Base-by-base conservation (phyloP, 2,329 filamentous ascomycete species). In the Cordyceps militaris region DNA sequence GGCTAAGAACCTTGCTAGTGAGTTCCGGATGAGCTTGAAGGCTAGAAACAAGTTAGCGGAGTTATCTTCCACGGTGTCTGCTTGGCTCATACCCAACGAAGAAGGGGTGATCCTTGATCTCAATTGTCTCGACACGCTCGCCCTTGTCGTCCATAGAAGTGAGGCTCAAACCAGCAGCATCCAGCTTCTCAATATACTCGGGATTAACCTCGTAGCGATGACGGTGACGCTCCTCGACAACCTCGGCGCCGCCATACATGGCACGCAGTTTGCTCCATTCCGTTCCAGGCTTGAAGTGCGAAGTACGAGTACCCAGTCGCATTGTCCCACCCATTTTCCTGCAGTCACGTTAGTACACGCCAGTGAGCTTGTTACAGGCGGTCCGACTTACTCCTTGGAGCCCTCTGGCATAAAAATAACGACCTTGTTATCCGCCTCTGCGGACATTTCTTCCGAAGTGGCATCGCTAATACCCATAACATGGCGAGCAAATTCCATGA, bases 171-270 rank as follows among this genome's bases (percentile, higher is more conserved):
- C 91, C 91, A 5, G 79, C 83, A 47, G 81, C 73, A 62, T 89
- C 80, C 3, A 96, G 77, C 32, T 74, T 73, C 4, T 87, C 83
- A 54, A 95, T 83, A 66, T 87, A 86, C 11, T 83, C 81, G 0
- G 91, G 91, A 74, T 96, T 96, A 63, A 96, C 89, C 75, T 96
- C 91, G 70, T 96, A 96, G 38, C 91, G 83, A 73, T 96, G 91
- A 60, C 91, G 84, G 71, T 96, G 91, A 52, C 91, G 83, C 76
- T 96, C 91, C 59, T 80, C 73, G 44, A 88, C 79, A 19, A 73
- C 71, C 0, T 76, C 70, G 1, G 73, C 75, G 2, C 75, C 72
- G 3, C 86, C 87, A 70, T 96, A 96, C 10, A 96, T 74, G 8
- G 82, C 81, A 16, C 90, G 86, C 26, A 96, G 80, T 63, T 85